Conservation (phyloP, 2,329 filamentous ascomycete genomes). For the Emmonsiellopsis sp. region DNA sequence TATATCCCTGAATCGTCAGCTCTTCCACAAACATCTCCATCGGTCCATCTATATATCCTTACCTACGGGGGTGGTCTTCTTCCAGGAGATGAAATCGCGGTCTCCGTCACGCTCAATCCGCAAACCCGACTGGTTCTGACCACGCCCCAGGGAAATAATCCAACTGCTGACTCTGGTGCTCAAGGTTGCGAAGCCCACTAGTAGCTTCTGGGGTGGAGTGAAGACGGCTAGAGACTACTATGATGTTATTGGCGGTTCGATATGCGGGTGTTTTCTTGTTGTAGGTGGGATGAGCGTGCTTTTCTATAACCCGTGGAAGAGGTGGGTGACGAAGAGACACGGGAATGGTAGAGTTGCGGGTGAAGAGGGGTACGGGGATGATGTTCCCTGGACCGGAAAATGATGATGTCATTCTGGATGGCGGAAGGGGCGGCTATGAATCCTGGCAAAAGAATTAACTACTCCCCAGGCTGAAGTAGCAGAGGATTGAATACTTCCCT, state of each 20-base stretch:
- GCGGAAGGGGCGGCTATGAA: too few relatives aligned
- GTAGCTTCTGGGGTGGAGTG: constrained; percentile 86
- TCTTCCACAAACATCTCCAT: constrained; percentile 31
- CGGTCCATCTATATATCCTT: constrained; percentile 75
- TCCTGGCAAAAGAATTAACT: too few relatives aligned
- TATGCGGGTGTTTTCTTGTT: constrained; percentile 75
- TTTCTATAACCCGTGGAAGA: constrained; percentile 71
- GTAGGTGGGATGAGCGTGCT: constrained; percentile 65
- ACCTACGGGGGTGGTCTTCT: constrained; percentile 93
- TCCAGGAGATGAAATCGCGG: constrained; percentile 70
- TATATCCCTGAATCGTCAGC: constrained; percentile 42
- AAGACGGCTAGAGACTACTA: constrained; percentile 67
- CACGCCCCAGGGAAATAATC: constrained; percentile 69
- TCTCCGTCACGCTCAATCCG: constrained; percentile 56
- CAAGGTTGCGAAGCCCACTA: constrained; percentile 63
- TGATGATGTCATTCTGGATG: too few relatives aligned
- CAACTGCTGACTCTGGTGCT: constrained; percentile 72
- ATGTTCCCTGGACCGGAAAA: too few relatives aligned
- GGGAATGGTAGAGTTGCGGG: too few relatives aligned
- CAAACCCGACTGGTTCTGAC: constrained; percentile 55
- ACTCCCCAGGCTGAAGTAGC: too few relatives aligned
- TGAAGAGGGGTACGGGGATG: not conserved
- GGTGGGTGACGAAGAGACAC: constrained; percentile 39
- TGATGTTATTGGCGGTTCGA: constrained; percentile 74
- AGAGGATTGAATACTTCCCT: too few relatives aligned